Evolutionary conservation across 1,284 basidiomycete species (phyloP), one percentile per base, ranked within the genome.

Genomic region (Stygiomarasmius scandens): DNA sequence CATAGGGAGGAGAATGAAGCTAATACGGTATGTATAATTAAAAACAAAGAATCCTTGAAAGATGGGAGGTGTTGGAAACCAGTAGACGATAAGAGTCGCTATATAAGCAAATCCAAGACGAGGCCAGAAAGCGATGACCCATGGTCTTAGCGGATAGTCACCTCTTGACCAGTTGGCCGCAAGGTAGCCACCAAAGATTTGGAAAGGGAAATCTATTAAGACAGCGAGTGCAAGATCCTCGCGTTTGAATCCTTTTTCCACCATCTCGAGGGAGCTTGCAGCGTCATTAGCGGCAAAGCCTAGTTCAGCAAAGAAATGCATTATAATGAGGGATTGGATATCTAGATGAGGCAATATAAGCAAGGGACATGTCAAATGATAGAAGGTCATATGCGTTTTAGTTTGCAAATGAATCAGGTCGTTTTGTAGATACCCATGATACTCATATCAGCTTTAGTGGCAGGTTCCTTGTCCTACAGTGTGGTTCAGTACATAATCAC

Each of bases 151-250:
- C 12, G 90, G 90, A 50, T 78, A 81, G 53, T 87, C 82, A 2
- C 92, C 92, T 55, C 85, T 79, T 2, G 92, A 90, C 95, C 95
- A 98, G 64, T 88, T 87, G 2, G 95, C 97, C 0, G 96, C 95
- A n/a, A 97, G 79, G 87, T 94, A 99, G 11, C 96, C 96, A 36
- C 95, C 95, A 57, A 95, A 71, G 58, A 99, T 94, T 76, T 99
- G 96, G 75, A 97, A 97, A 1, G 97, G 97, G 65, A 99, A 99
- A 73, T 99, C 97, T 66, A 99, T 92, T 51, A 99, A 84, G 29
- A 97, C 96, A 1, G 95, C 92, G 23, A 97, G 81, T 3, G 97
- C 96, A 36, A 99, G 82, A 66, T 99, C 97, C 76, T 99, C 97
- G 52, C 95, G 92, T 55, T 88, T 90, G 47, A 99, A 83, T 1